phyloP scores from a whole-genome alignment of 2,329 filamentous ascomycete genomes.

The Epichloe uncinata region DNA sequence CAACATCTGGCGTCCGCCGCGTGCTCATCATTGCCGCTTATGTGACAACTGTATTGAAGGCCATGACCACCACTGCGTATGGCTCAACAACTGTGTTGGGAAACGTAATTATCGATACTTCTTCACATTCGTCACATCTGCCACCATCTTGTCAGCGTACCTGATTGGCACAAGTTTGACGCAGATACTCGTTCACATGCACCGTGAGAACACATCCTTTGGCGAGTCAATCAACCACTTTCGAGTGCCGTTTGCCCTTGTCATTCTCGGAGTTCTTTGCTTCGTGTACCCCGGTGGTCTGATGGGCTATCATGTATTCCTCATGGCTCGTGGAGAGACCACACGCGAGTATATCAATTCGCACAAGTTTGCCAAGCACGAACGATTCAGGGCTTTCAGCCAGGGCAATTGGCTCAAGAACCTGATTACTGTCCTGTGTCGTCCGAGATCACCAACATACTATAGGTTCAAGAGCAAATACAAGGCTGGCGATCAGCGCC shows the following conservation, averaged over 20 bases:
- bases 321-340: slow-evolving; percentile 84
- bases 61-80: slow-evolving; percentile 95
- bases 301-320: slow-evolving; percentile 79
- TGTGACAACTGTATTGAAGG: slow-evolving; percentile 97
- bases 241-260: slow-evolving; percentile 75
- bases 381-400: slow-evolving; percentile 82
- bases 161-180: slow-evolving; percentile 66
- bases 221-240: slow-evolving; percentile 53
- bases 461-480: slow-evolving; percentile 73
- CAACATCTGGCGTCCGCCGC: slow-evolving; percentile 91
- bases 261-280: slow-evolving; percentile 65
- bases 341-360: slow-evolving; percentile 93
- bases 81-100: slow-evolving; percentile 97
- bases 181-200: slow-evolving; percentile 63
- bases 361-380: slow-evolving; percentile 85
- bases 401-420: slow-evolving; percentile 66
- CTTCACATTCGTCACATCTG: slow-evolving; percentile 75
- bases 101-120: slow-evolving; percentile 97
- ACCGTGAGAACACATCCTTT: slow-evolving; percentile 52
- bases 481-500: slow-evolving; percentile 69
- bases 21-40: slow-evolving; percentile 88
- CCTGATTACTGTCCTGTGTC: slow-evolving; percentile 65
- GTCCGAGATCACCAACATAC: slow-evolving; percentile 79
- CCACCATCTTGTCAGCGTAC: slow-evolving; percentile 63
- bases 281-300: slow-evolving; percentile 73